A percentile compares a stretch with the other conserved stretches of the same genome.
Conservation (phyloP, 495 filamentous ascomycete species). For the Entonaema liquescens region DNA sequence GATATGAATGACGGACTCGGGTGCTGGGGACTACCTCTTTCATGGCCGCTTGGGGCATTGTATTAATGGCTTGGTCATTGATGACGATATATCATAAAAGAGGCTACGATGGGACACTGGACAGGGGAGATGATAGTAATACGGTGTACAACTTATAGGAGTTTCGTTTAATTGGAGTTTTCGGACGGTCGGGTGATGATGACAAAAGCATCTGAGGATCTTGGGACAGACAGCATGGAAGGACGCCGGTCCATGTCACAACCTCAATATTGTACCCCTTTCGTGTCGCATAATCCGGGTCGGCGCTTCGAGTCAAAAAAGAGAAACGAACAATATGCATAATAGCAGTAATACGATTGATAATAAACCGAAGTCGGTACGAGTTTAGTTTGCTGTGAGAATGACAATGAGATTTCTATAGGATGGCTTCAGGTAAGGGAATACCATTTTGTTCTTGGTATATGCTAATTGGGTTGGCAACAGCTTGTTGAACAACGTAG, state of each 20-base stretch:
- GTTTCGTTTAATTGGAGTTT: constrained; percentile 18
- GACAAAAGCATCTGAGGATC: constrained; percentile 33
- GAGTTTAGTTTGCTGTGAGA: background rate
- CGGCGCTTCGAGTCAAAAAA: constrained; percentile 22
- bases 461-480: background rate
- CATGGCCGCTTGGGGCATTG: constrained; percentile 37
- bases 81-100: constrained; percentile 35
- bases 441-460: background rate
- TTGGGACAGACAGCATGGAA: constrained; percentile 30
- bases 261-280: constrained; percentile 26
- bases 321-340: constrained; percentile 18
- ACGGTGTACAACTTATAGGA: constrained; percentile 29
- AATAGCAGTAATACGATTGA: constrained; percentile 35
- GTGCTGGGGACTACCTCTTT: constrained; percentile 3
- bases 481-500: background rate
- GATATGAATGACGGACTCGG: constrained; percentile 16
- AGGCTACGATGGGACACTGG: constrained; percentile 33
- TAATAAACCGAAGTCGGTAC: constrained; percentile 3
- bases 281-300: constrained; percentile 35
- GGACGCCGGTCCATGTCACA: constrained; percentile 25
- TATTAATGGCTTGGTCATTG: constrained; percentile 44
- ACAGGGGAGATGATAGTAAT: constrained; percentile 17
- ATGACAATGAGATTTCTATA: background rate
- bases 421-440: background rate
- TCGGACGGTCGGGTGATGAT: constrained; percentile 30